Evolutionary conservation across 768 basidiomycete genomes (phyloP), one percentile per base, ranked within the genome.

Genomic region (Austroboletus eburneus): DNA sequence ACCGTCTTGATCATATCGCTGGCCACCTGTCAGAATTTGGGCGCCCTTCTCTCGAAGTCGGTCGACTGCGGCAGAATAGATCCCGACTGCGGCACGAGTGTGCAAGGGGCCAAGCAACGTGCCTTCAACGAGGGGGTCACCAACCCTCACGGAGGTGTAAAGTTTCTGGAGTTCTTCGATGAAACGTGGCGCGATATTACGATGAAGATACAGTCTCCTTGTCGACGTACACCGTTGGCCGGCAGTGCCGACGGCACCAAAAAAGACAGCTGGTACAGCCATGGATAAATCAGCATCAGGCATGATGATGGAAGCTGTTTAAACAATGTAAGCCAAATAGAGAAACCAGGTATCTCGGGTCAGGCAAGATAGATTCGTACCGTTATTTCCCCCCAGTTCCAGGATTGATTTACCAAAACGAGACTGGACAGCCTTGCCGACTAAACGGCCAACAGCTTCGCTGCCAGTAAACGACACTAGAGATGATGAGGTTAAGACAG

Each of bases 351-450:
- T 48, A 54, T 57, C 52, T 46, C 41, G 46, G 49, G 47, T 55
- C 46, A 52, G 41, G 33, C 49, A 43, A 51, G 57, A 54, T 45
- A 50, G 48, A 46, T 47, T 21, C 73, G 44, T 66, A 91, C 91
- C 91, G 61, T 97, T 97, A 70, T 98, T 97, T 29, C 95, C 95
- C 21, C 94, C 94, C 2, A 97, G 73, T 63, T 97, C 95, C 21
- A 97, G 77, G 18, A 97, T 80, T 24, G 82, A 75, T 69, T 95
- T 91, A 17, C 93, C 94, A 65, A 94, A 95, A 51, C 91, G 76
- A 45, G 82, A 81, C 64, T 87, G 87, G 3, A 96, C 93, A 50
- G 73, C 75, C 69, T 81, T 83, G n/a, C 88, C 88, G n/a, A 98
- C 92, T 47, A 81, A 76, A 42, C 85, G 78, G 12, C 95, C 95